Conservation (phyloP, 129 eudicot species). For the Tanacetum coccineum region DNA sequence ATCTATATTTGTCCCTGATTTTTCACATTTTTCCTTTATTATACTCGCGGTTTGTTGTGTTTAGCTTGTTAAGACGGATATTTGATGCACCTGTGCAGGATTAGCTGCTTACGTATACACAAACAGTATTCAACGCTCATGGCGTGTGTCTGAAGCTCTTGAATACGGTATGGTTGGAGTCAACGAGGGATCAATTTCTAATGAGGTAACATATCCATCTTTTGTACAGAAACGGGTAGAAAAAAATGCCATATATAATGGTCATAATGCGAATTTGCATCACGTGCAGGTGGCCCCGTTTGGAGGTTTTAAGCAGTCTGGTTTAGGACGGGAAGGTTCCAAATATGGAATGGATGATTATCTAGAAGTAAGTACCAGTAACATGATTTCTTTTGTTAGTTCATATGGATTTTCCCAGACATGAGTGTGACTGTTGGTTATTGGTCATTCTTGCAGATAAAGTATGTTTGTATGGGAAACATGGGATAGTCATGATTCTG, state of each 20-base stretch:
- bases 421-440: not conserved
- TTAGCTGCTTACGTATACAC: slow-evolving; percentile 87
- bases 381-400: not conserved
- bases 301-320: slow-evolving; percentile 95
- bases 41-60: not conserved
- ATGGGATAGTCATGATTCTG: slow-evolving; percentile 35
- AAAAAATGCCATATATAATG: slow-evolving; percentile 3
- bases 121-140: slow-evolving; percentile 50
- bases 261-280: slow-evolving; percentile 9
- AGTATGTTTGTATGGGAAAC: slow-evolving; percentile 83
- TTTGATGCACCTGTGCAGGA: slow-evolving; percentile 43
- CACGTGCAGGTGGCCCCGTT: slow-evolving; percentile 81
- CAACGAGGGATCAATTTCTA: slow-evolving; percentile 83
- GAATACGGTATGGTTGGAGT: slow-evolving; percentile 94
- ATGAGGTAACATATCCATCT: slow-evolving; percentile 51
- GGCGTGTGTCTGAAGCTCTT: slow-evolving; percentile 98
- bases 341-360: slow-evolving; percentile 87
- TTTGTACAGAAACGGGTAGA: not conserved
- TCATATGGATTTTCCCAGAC: not conserved
- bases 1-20: slow-evolving; percentile 4
- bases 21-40: not conserved
- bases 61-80: not conserved
- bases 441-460: slow-evolving; percentile 52
- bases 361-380: slow-evolving; percentile 56
- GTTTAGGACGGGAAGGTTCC: slow-evolving; percentile 96